Evolutionary conservation across 768 basidiomycete genomes (phyloP), one percentile per base, ranked within the genome.

Genomic region (Tricholoma flavovirens): DNA sequence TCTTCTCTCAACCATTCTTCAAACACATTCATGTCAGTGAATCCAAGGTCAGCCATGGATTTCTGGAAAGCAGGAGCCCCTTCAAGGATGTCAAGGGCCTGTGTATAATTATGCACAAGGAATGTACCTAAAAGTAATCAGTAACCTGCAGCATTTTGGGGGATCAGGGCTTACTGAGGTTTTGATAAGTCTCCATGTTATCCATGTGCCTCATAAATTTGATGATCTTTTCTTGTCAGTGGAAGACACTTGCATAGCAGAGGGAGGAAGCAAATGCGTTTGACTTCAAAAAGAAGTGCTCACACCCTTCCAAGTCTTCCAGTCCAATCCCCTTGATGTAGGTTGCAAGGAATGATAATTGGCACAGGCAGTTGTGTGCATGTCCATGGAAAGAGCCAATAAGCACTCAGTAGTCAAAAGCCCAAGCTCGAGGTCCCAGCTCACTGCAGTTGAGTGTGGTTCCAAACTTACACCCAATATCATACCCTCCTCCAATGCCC

Each of bases 231-330:
- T 68, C 67, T 5, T 62, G 54, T 0, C 61, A 56, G 49, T 68
- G 67, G 53, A 68, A 69, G 3, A 38, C 24, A 3, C 58, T 58
- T 2, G 60, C 60, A 2, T 62, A 45, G 5, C 63, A 60, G 5
- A 61, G 56, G 26, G 54, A 57, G 2, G 59, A 15, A 10, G 69
- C 68, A 1, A 71, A 61, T 5, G 58, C 49, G 24, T 71, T 71
- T 1, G 67, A 71, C 38, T 59, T 59, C 0, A 59, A 60, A 50
- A 71, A 71, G 15, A 62, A 62, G 2, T 60, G 59, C 48, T 70
- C 65, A 45, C 69, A 71, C 3, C 59, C 66, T 43, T 72, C 70
- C 21, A 69, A 56, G 30, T 72, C 69, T 33, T 68, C 67, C 0
- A 68, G 55, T 1, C 70, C 69, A 15, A 65, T 57, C 2, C 71